Evolutionary conservation across 345 rosid genomes (phyloP).

Genomic region (Psidium friedrichsthalianum): DNA sequence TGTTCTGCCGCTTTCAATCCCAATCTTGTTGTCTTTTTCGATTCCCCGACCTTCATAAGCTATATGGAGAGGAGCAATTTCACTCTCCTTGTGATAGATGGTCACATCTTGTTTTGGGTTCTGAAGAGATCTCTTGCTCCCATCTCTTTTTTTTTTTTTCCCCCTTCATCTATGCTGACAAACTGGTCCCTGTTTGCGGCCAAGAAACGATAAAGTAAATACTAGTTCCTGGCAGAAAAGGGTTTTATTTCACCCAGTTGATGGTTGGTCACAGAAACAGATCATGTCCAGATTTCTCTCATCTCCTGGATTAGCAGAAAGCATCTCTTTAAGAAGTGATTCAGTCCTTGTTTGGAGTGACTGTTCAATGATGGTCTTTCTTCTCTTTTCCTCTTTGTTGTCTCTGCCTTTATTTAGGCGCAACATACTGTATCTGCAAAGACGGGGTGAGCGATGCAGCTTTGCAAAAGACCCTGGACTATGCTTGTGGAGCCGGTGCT

Average conservation of each 20-base stretch:
- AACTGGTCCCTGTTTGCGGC: neutral
- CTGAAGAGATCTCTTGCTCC: neutral
- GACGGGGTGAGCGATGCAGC: conserved; percentile 40
- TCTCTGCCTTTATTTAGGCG: conserved; percentile 20
- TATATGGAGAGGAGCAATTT: neutral
- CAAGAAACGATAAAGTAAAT: neutral
- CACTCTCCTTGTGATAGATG: neutral
- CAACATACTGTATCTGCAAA: conserved; percentile 63
- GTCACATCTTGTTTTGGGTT: neutral
- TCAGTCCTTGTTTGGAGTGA: neutral
- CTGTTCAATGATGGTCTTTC: neutral
- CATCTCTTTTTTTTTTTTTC: neutral
- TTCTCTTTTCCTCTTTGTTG: neutral
- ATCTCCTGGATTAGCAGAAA: neutral
- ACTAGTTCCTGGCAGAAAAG: neutral
- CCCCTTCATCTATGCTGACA: neutral
- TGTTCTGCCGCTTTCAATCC: neutral
- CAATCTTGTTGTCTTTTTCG: neutral
- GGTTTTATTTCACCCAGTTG: neutral
- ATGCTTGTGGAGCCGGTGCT: conserved; percentile 89
- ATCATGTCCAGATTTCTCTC: neutral
- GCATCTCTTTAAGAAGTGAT: neutral
- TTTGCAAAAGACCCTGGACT: conserved; percentile 68
- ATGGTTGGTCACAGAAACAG: neutral
- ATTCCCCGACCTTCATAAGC: neutral